Base-by-base conservation (phyloP, 2,329 filamentous ascomycete species). In the Nannizziopsis barbatae region DNA sequence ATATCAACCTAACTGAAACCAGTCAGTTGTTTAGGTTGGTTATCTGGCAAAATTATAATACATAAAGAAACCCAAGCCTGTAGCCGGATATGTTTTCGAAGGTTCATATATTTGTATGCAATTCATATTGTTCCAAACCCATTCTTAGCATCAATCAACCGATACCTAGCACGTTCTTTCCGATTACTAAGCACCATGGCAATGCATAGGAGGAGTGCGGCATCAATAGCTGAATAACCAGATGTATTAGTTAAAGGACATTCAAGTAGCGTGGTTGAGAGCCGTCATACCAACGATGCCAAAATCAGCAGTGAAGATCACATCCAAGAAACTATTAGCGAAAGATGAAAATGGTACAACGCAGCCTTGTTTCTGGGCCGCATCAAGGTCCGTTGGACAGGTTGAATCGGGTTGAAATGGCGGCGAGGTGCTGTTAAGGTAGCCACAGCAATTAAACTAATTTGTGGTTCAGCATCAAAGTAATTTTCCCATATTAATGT, bases 371-470 rank as follows among this genome's bases (percentile, higher is more conserved):
- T 82, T 76, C 32, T 84, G 73, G 11, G 82, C 80, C 1, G 86
- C 84, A 33, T 81, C 76, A 2, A 83, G 77, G 5, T 83, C 77
- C 60, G 80, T 85, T 8, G 79, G 74, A 64, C 86, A 92, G 1
- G 75, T 77, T 5, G 64, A 55, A 58, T 89, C 81, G 49, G 76
- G 79, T 54, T 86, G 72, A 62, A 89, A 90, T 45, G 81, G 79
- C 9, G 83, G 83, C 10, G 77, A 74, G 3, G 80, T 83, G 63
- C 75, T 79, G 68, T 88, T 86, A 57, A 77, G 68, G 68, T 86
- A 92, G 53, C 86, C 86, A 58, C 86, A 92, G 76, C 86, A 92
- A 57, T 78, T 63, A 63, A 90, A 89, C 80, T 87, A 53, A 22
- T 40, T 18, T 32, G 8, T 5, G 11, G 4, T 3, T 41, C 27